phyloP scores from a whole-genome alignment of 495 filamentous ascomycete species.

The Aspergillus nanangensis region DNA sequence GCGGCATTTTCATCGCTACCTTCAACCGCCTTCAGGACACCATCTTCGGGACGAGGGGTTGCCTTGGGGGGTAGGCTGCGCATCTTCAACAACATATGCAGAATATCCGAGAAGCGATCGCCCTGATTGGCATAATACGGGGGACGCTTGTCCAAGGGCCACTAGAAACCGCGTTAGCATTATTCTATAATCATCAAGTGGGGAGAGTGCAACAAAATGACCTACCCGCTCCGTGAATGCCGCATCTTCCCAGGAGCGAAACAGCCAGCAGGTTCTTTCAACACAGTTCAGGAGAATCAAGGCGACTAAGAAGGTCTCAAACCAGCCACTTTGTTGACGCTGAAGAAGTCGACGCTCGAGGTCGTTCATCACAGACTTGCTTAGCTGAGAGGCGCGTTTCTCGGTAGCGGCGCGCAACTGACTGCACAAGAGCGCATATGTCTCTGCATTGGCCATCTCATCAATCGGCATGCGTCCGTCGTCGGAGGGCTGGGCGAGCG shows the following conservation, averaged over 20 bases:
- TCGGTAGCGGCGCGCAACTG: slow-evolving; percentile 74
- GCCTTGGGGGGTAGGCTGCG: slow-evolving; percentile 66
- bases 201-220: slow-evolving; percentile 1
- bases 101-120: slow-evolving; percentile 63
- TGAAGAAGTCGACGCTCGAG: slow-evolving; percentile 72
- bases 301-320: slow-evolving; percentile 70
- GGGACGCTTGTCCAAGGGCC: slow-evolving; percentile 70
- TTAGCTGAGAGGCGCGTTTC: slow-evolving; percentile 60
- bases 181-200: too few species aligned
- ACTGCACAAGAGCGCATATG: slow-evolving; percentile 52
- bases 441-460: slow-evolving; percentile 38
- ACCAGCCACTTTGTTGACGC: slow-evolving; percentile 64
- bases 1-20: slow-evolving; percentile 48
- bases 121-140: slow-evolving; percentile 64
- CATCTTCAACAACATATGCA: slow-evolving; percentile 72
- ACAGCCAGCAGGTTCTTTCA: slow-evolving; percentile 80
- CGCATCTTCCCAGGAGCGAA: slow-evolving; percentile 67
- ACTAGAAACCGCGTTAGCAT: slow-evolving; percentile 28
- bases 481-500: slow-evolving; percentile 35
- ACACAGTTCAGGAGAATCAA: slow-evolving; percentile 74
- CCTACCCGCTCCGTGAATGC: slow-evolving; percentile 37
- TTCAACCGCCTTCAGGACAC: slow-evolving; percentile 48
- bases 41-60: slow-evolving; percentile 43
- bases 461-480: slow-evolving; percentile 43
- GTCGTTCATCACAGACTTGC: slow-evolving; percentile 66